Evolutionary conservation across 2,329 filamentous ascomycete genomes (phyloP), one percentile per base, ranked within the genome.

Genomic region (Didymella glomerata): DNA sequence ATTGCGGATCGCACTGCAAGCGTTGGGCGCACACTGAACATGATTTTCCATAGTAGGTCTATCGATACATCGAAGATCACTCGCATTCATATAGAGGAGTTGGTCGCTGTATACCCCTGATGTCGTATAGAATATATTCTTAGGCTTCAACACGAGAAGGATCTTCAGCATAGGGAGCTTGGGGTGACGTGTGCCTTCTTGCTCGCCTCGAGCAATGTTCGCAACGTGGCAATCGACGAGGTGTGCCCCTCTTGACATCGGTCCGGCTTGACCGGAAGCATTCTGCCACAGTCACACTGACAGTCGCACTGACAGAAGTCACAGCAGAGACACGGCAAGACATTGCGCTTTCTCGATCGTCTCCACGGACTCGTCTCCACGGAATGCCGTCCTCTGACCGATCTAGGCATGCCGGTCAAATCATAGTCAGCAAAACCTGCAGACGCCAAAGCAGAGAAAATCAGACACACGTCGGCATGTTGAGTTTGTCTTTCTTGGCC

Each of bases 1-100:
- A 73, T 77, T 99, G 62, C 86, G 86, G 51, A 87, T 86, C 59
- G 95, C 95, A 3, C 79, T 99, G 62, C 81, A 85, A 55, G 79
- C 83, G 18, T 79, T 97, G 48, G 92, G 92, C 2, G 90, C 87
- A 13, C 79, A 79, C 36, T 89, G 64, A 57, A 38, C 24, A 18
- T 42, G 20, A 13, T 30, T 45, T 48, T 13, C n/a, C 44, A n/a
- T 18, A 34, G n/a, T 16, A 34, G 7, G 44, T 50, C 38, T 54
- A 32, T 47, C 18, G 44, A 45, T 34, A 22, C 45, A 41, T 25
- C 40, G n/a, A 44, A 36, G 18, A 53, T 44, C 40, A n/a, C 32
- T 46, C 25, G 38, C 25, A 38, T 41, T 34, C 30, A 32, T 54
- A 41, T 34, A 34, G 45, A 59, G 40, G 25, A 54, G 18, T 42